Conservation (phyloP, 345 rosid species). For the Schrenkiella parvula region DNA sequence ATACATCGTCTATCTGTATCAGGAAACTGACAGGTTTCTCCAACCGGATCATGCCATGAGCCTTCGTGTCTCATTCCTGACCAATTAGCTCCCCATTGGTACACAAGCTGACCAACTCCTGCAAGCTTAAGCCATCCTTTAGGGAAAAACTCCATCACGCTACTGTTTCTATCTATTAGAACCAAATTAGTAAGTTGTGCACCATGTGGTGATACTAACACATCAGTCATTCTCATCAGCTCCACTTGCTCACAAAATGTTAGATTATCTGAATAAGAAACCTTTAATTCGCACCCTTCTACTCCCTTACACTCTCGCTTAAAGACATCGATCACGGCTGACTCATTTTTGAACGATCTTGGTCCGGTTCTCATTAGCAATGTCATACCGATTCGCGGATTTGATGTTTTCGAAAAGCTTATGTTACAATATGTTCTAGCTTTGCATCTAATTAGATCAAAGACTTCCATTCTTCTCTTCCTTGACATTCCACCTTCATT, state of each 20-base stretch:
- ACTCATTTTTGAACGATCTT: constrained; percentile 67
- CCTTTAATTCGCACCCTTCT: constrained; percentile 49
- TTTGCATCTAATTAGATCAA: constrained; percentile 62
- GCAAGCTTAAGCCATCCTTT: constrained; percentile 79
- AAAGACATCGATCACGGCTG: constrained; percentile 43
- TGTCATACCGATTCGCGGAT: constrained; percentile 48
- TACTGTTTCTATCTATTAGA: constrained; percentile 69
- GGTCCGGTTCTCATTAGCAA: constrained; percentile 65
- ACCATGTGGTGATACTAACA: constrained; percentile 65
- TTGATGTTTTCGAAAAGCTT: constrained; percentile 14
- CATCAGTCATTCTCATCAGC: constrained; percentile 59
- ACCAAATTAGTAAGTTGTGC: constrained; percentile 81
- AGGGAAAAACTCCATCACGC: constrained; percentile 72
- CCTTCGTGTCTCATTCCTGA: constrained; percentile 74
- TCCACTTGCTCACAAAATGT: constrained; percentile 74
- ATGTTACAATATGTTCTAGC: constrained; percentile 51
- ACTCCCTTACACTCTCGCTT: constrained; percentile 48
- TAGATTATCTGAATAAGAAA: constrained; percentile 60
- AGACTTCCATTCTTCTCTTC: constrained; percentile 54
- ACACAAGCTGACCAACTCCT: constrained; percentile 72
- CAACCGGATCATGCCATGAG: constrained; percentile 66
- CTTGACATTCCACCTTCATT: constrained; percentile 84
- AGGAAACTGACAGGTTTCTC: constrained; percentile 46
- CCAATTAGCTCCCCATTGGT: constrained; percentile 73
- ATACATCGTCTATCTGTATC: constrained; percentile 70